Conservation (phyloP, 2,329 filamentous ascomycete genomes). For the Verticillium nonalfalfae region DNA sequence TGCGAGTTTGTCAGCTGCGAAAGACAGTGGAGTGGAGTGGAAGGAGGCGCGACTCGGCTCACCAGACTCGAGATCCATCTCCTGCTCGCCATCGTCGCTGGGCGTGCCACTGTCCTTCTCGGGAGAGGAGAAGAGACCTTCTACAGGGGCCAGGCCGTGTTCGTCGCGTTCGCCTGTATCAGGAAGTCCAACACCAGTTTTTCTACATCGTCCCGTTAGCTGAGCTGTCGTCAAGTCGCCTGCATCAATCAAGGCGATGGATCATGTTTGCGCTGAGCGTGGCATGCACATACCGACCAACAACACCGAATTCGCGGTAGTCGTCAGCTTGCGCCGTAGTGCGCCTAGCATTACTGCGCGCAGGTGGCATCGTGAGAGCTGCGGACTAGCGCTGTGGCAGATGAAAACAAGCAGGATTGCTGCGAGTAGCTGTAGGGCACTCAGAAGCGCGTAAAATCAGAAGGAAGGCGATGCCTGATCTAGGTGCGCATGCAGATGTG, state of each 20-base stretch:
- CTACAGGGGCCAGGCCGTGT: constrained; percentile 83
- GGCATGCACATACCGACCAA: constrained; percentile 36
- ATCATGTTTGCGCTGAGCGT: background rate
- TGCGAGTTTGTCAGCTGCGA: constrained; percentile 16
- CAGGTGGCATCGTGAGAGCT: background rate
- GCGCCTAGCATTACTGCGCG: constrained; percentile 20
- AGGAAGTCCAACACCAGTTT: constrained; percentile 79
- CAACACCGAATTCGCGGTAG: constrained; percentile 41
- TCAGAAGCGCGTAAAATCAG: background rate
- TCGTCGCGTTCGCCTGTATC: constrained; percentile 81
- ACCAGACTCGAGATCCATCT: constrained; percentile 50
- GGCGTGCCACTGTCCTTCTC: constrained; percentile 38
- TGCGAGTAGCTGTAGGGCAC: background rate
- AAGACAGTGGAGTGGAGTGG: background rate
- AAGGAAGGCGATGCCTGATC: background rate
- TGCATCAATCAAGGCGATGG: background rate
- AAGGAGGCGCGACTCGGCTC: constrained; percentile 13
- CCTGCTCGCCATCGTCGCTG: constrained; percentile 31
- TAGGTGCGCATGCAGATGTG: background rate
- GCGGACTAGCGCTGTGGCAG: background rate
- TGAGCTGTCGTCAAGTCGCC: background rate
- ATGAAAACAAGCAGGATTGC: background rate
- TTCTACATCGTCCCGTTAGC: constrained; percentile 44
- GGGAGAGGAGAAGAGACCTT: constrained; percentile 84
- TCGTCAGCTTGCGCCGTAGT: constrained; percentile 26